These are phyloP conservation scores for Lachancea sp. DNA, from an alignment of 805 yeast genomes.

Conservation along the genomic window DNA sequence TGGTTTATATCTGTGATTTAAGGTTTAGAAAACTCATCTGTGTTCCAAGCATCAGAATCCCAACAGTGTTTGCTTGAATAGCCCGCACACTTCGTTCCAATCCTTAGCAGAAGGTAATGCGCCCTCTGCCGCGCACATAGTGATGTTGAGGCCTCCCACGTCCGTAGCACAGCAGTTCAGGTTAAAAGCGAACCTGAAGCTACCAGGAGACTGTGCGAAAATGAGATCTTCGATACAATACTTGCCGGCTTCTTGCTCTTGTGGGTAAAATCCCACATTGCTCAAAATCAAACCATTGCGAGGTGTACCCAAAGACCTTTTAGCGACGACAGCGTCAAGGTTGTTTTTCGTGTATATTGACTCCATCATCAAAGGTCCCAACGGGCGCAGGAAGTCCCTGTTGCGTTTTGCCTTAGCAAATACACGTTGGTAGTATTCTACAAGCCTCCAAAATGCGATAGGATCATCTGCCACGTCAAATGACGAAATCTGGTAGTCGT, in stretches of 20 bases:
- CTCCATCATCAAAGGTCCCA: slow-evolving; percentile 23
- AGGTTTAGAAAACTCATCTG: too few relatives aligned
- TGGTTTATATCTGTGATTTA: too few relatives aligned
- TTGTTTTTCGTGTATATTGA: slow-evolving; percentile 15
- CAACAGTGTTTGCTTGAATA: slow-evolving; percentile 9
- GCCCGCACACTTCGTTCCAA: slow-evolving; percentile 11
- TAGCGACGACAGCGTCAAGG: slow-evolving; percentile 17
- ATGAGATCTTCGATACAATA: slow-evolving; percentile 15
- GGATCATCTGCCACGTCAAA: slow-evolving; percentile 12
- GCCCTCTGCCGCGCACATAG: slow-evolving; percentile 17
- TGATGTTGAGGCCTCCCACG: slow-evolving; percentile 20
- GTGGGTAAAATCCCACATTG: slow-evolving; percentile 20
- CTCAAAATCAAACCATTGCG: slow-evolving; percentile 25
- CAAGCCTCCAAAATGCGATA: slow-evolving; percentile 19
- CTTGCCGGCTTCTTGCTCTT: not conserved
- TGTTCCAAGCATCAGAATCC: not conserved
- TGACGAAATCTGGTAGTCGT: slow-evolving; percentile 20
- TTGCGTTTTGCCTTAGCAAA: slow-evolving; percentile 12
- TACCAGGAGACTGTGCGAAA: slow-evolving; percentile 23
- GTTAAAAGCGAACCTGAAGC: slow-evolving; percentile 18
- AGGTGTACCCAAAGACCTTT: slow-evolving; percentile 13
- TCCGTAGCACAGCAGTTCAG: slow-evolving; percentile 20
- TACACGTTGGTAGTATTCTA: slow-evolving; percentile 16
- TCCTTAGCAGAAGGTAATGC: slow-evolving; percentile 11
- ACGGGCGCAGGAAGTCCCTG: slow-evolving; percentile 17